Evolutionary conservation across 139 green algal species (phyloP), one percentile per base, ranked within the genome.

Genomic region (Chloropicon primus): DNA sequence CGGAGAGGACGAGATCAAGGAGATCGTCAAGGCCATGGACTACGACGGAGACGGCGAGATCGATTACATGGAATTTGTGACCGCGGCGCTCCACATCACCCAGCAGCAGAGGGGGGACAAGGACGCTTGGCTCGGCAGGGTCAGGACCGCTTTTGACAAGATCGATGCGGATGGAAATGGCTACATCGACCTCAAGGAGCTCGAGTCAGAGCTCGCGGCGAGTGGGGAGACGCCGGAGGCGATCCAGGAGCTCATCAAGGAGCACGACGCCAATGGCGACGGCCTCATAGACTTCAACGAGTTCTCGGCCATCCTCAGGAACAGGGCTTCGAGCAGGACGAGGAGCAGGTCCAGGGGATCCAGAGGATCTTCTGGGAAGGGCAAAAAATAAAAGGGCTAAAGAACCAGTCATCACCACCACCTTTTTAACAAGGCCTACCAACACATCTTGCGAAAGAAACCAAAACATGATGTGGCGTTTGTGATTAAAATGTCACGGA

Each of bases 41-140:
- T 62, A 62, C 41, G 41, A 62, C 41, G 41, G 41, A 5, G 41
- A 62, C 41, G 71, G 82, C 54, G 28, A 71, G 41, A 53, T 78
- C 5, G 0, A 26, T 80, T 28, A 81, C 28, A 76, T 86, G 25
- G 83, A 87, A 73, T 93, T 93, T 76, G 83, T 93, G 25, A 84
- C 88, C 10, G 89, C 89, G 0, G 90, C 89, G 26, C 79, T 93
- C 72, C 22, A 27, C 22, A 74, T 28, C n/a, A 53, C 76, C 28
- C 85, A 85, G 76, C 27, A 83, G 71, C 41, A 85, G n/a, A 82
- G 62, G 25, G 73, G 82, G 24, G 78, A 87, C 24, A 77, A 87
- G 72, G 72, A 75, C 5, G 26, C 24, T 10, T 75, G 72, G 72
- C 72, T 25, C 5, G 21, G 5, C 25, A 75, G 72, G 72, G 26